phyloP scores from a whole-genome alignment of 2,329 filamentous ascomycete genomes.

The Aspergillus sp. region DNA sequence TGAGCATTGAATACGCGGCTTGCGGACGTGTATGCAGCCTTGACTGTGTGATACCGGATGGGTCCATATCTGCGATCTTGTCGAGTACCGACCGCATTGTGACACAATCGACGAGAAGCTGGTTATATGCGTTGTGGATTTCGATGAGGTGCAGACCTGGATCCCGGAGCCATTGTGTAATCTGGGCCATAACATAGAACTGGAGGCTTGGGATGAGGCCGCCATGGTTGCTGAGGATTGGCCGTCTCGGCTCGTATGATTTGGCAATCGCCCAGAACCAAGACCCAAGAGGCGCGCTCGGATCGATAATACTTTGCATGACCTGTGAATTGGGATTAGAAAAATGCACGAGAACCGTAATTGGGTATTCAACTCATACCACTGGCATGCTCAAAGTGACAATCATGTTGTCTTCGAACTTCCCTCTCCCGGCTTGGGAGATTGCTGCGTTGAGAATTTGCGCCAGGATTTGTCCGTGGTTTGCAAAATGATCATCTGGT shows the following conservation, averaged over 20 bases:
- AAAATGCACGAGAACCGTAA: neutral
- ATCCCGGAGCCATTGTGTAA: slow-evolving; percentile 7
- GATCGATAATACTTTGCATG: slow-evolving; percentile 22
- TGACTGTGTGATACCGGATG: neutral
- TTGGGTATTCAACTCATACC: slow-evolving; percentile 11
- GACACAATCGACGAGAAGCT: slow-evolving; percentile 15
- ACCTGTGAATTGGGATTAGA: slow-evolving; percentile 16
- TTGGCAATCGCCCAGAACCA: slow-evolving; percentile 17
- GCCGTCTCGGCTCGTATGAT: neutral
- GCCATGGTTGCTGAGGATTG: neutral
- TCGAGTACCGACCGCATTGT: slow-evolving; percentile 9
- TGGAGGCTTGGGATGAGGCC: slow-evolving; percentile 11
- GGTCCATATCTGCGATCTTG: slow-evolving; percentile 1
- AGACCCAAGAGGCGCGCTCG: slow-evolving; percentile 17
- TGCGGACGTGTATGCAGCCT: slow-evolving; percentile 18
- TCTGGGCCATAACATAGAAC: slow-evolving; percentile 15
- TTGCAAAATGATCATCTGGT: slow-evolving; percentile 16
- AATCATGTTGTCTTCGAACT: slow-evolving; percentile 22
- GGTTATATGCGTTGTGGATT: slow-evolving; percentile 12
- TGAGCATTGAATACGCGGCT: slow-evolving; percentile 19
- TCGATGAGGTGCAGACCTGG: neutral
- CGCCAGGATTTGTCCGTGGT: slow-evolving; percentile 22
- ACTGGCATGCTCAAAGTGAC: slow-evolving; percentile 22
- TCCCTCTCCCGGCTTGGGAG: slow-evolving; percentile 12
- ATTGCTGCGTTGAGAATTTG: slow-evolving; percentile 19